Base-by-base conservation (phyloP, 352 stramenopile species). In the Halophytophthora polymorphica region DNA sequence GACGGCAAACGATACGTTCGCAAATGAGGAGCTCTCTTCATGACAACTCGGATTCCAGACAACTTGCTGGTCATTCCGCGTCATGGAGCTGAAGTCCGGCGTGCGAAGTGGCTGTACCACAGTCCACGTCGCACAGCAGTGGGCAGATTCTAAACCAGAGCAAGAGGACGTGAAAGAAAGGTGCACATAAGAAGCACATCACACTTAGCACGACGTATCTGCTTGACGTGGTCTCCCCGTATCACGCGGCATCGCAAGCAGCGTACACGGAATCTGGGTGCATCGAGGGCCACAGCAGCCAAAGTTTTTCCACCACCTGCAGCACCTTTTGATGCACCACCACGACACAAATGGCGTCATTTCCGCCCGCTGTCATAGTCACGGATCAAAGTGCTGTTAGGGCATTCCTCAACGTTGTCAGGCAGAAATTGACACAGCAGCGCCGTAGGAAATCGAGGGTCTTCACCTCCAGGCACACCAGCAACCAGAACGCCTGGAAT, bases 321-420 rank as follows among this genome's bases (percentile, higher is more conserved):
- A 91, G 49, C 19, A 66, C 74, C 11, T 58, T 38, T n/a, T 67
- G 50, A 47, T 96, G 73, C 35, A 97, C 50, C 18, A 84, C 74
- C 21, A 97, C 46, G 22, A 94, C 96, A 65, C 96, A 98, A 46
- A 99, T 82, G 1, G 96, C 96, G 66, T 99, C 96, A 55, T 97
- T 97, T 29, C 96, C 96, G 57, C 96, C 96, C 33, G 96, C 96
- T 93, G 34, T n/a, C 0, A 28, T 3, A 50, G 2, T 45, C 1
- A 40, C 37, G 0, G 18, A 47, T 22, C 12, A 33, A 13, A 21
- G 36, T 14, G 40, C 22, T 13, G 33, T 15, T 12, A 45, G 25
- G 2, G 13, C 10, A 64, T 2, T 41, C 40, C 53, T 13, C 11
- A 40, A 40, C 17, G 42, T 12, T 15, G n/a, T 14, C 40, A 28